Conservation (phyloP, 108 stramenopile genomes). For the Fistulifera pelliculosa region DNA sequence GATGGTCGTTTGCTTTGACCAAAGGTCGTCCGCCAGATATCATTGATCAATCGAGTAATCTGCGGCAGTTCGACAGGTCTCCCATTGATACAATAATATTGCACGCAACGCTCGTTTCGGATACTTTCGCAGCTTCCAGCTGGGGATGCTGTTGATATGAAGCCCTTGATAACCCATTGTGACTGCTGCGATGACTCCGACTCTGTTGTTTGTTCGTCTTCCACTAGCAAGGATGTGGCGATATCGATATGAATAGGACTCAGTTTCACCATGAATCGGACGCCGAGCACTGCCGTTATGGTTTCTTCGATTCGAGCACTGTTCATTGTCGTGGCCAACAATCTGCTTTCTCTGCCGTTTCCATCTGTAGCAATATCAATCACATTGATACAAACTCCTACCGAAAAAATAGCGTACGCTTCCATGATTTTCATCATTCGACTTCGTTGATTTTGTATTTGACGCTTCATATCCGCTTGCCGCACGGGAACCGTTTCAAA, state of each 20-base stretch:
- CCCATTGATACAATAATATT: conserved; percentile 91
- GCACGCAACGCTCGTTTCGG: conserved; percentile 47
- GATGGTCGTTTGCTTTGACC: conserved; percentile 66
- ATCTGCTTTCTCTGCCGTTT: conserved; percentile 24
- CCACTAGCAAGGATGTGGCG: not conserved
- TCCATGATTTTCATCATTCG: conserved; percentile 67
- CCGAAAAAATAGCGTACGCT: conserved; percentile 70
- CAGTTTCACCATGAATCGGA: conserved; percentile 45
- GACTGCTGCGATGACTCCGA: not conserved
- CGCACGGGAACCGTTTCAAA: conserved; percentile 79
- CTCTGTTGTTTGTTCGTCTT: not conserved
- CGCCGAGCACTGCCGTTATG: conserved; percentile 50
- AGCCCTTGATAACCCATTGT: conserved; percentile 53
- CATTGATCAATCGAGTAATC: conserved; percentile 46
- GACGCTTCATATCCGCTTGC: conserved; percentile 54
- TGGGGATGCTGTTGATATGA: conserved; percentile 72
- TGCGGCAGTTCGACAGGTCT: conserved; percentile 93
- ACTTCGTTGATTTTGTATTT: conserved; percentile 57
- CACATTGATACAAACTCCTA: conserved; percentile 55
- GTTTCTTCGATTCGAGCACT: conserved; percentile 44
- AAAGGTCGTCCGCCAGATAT: conserved; percentile 60
- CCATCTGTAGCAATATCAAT: conserved; percentile 39
- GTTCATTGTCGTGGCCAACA: conserved; percentile 38
- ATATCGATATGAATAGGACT: conserved; percentile 37
- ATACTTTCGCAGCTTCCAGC: conserved; percentile 11